These are phyloP conservation scores for Fistulifera solaris DNA, from an alignment of 108 stramenopile genomes.

Conservation along the genomic window DNA sequence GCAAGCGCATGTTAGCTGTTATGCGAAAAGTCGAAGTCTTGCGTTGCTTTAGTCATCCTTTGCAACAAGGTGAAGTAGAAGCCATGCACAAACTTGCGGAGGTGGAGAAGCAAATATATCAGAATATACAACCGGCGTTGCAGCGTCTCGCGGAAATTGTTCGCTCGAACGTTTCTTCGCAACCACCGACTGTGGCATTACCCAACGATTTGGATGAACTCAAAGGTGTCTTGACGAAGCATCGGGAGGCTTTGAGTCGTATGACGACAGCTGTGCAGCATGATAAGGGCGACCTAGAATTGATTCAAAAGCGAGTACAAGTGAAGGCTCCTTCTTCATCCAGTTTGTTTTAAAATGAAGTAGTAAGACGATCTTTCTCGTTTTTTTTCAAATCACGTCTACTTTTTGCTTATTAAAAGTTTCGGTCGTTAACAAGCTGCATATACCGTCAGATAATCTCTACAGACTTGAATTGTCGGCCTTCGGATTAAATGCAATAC, in stretches of 20 bases:
- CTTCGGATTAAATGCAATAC: too few species aligned
- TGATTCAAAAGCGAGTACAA: conserved; percentile 54
- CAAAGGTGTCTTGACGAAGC: conserved; percentile 19
- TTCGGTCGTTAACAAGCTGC: too few species aligned
- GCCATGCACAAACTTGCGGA: conserved; percentile 24
- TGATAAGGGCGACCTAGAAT: conserved; percentile 52
- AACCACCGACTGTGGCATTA: not conserved
- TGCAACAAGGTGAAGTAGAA: conserved; percentile 54
- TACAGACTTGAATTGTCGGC: too few species aligned
- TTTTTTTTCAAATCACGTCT: too few species aligned
- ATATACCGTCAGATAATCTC: too few species aligned
- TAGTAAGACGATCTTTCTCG: too few species aligned
- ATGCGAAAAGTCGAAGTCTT: conserved; percentile 70
- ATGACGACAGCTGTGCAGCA: conserved; percentile 10
- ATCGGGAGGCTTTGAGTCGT: conserved; percentile 14
- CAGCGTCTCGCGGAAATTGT: too few species aligned
- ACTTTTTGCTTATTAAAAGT: too few species aligned
- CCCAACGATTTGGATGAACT: not conserved
- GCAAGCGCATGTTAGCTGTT: conserved; percentile 40
- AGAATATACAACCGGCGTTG: not conserved
- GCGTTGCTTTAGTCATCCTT: conserved; percentile 57
- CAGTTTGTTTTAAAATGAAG: too few species aligned
- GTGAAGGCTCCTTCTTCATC: not conserved
- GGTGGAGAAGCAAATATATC: not conserved
- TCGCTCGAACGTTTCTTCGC: not conserved